Evolutionary conservation across 169 alveolate species (phyloP).

Genomic region (Babesia ovis): DNA sequence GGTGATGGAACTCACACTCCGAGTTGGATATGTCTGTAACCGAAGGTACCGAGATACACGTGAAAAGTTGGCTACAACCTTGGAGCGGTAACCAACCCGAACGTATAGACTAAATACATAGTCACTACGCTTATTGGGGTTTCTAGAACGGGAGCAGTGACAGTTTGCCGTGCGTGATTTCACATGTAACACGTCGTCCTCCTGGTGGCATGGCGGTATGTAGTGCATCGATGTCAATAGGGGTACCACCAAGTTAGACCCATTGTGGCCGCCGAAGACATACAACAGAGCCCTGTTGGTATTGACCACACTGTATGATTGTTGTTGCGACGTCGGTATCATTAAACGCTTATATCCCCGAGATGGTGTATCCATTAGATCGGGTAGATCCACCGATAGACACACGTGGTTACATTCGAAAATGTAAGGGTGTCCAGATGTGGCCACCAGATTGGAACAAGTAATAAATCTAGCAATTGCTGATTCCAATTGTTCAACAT

Average conservation of each 20-base stretch:
- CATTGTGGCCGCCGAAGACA: conserved; percentile 9
- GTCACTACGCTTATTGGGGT: not conserved
- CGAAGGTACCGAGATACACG: not conserved
- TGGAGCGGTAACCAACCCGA: not conserved
- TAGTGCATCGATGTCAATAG: not conserved
- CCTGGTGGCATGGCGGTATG: not conserved
- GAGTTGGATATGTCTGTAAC: not conserved
- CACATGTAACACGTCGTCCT: conserved; percentile 26
- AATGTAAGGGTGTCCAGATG: not conserved
- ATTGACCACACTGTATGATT: not conserved
- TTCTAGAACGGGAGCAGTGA: not conserved
- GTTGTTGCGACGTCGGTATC: not conserved
- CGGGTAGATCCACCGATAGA: not conserved
- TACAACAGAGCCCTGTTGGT: not conserved
- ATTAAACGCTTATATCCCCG: conserved; percentile 4
- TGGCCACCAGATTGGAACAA: not conserved
- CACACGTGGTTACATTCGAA: conserved; percentile 7
- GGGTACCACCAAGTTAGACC: conserved; percentile 21
- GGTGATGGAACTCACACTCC: not conserved
- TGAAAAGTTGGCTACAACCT: not conserved
- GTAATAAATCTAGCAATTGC: not conserved
- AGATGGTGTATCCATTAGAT: not conserved
- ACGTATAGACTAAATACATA: not conserved
- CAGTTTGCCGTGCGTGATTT: not conserved
- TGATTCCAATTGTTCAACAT: not conserved